A percentile compares a stretch with the other conserved stretches of the same genome.
phyloP scores from a whole-genome alignment of 345 rosid species.

The Xanthoceras sorbifolium region DNA sequence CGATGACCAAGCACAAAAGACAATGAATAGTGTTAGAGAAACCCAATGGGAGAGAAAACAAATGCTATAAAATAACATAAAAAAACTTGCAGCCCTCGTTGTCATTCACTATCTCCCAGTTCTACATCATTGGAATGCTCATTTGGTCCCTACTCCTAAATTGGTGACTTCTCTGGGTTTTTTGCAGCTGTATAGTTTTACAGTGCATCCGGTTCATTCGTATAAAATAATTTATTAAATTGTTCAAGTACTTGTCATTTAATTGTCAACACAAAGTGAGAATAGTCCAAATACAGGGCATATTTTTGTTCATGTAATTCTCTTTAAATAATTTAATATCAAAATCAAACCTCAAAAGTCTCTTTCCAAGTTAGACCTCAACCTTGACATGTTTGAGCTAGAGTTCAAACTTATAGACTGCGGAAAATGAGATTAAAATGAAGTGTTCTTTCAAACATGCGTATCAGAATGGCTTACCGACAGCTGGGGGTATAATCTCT shows the following conservation, averaged over 20 bases:
- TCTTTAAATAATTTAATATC: conserved; percentile 14
- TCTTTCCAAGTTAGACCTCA: conserved; percentile 11
- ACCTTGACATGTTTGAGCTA: conserved; percentile 5
- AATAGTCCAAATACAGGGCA: neutral
- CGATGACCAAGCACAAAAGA: conserved; percentile 3
- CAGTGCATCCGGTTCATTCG: neutral
- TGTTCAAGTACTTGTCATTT: conserved; percentile 19
- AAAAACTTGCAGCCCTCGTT: neutral
- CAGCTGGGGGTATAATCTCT: neutral
- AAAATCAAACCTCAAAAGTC: conserved; percentile 7
- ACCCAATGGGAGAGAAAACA: neutral
- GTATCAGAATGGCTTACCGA: neutral
- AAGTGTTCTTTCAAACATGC: neutral
- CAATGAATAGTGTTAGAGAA: neutral
- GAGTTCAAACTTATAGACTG: neutral
- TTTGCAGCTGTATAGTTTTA: neutral
- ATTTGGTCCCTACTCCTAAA: conserved; percentile 18
- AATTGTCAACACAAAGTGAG: neutral
- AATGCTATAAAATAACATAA: neutral
- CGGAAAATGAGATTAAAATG: neutral
- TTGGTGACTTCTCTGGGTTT: conserved; percentile 17
- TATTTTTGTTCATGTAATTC: neutral
- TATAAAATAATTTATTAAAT: neutral
- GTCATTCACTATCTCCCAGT: conserved; percentile 2
- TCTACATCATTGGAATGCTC: conserved; percentile 21